Evolutionary conservation across 139 green algal species (phyloP).

Genomic region (Mesotaenium endlicherianum): DNA sequence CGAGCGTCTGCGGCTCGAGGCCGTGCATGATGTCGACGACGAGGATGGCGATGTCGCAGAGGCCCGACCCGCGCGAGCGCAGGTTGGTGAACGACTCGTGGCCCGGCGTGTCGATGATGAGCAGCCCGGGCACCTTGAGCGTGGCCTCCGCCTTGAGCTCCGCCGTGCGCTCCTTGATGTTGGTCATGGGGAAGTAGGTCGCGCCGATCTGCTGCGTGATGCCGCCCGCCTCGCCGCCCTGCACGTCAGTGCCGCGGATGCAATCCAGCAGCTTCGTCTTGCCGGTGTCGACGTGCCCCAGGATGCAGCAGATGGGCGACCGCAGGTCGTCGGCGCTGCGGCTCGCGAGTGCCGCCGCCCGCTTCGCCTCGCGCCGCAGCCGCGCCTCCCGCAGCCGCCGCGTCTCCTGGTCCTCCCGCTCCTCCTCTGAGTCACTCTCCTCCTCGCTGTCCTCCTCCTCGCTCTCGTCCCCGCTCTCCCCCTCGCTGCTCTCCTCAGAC

Average conservation of each 20-base stretch:
- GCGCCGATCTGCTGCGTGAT: conserved; percentile 99
- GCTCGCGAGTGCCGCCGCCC: conserved; percentile 29
- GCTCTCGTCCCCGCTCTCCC: conserved; percentile 8
- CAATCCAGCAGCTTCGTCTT: conserved; percentile 99
- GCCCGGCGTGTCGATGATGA: conserved; percentile 98
- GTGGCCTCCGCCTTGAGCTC: conserved; percentile 30
- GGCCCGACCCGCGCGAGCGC: conserved; percentile 79
- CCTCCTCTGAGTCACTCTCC: conserved; percentile 58
- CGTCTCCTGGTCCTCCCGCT: conserved; percentile 35
- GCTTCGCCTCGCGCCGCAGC: conserved; percentile 23
- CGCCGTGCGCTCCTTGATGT: conserved; percentile 78
- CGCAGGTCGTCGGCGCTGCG: conserved; percentile 71
- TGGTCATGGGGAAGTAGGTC: conserved; percentile 89
- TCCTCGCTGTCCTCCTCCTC: conserved; percentile 47
- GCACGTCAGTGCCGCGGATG: conserved; percentile 93
- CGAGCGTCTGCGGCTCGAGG: conserved; percentile 97
- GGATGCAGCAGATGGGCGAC: conserved; percentile 98
- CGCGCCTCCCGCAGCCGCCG: conserved; percentile 26
- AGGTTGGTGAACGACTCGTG: conserved; percentile 98
- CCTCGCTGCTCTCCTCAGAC: conserved; percentile 28
- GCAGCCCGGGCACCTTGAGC: conserved; percentile 70
- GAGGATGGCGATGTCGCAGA: conserved; percentile 98
- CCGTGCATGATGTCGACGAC: conserved; percentile 98
- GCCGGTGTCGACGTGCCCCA: conserved; percentile 98
- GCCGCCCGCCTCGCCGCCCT: conserved; percentile 95